Conservation (phyloP, 352 stramenopile genomes). For the Aphanomyces astaci region DNA sequence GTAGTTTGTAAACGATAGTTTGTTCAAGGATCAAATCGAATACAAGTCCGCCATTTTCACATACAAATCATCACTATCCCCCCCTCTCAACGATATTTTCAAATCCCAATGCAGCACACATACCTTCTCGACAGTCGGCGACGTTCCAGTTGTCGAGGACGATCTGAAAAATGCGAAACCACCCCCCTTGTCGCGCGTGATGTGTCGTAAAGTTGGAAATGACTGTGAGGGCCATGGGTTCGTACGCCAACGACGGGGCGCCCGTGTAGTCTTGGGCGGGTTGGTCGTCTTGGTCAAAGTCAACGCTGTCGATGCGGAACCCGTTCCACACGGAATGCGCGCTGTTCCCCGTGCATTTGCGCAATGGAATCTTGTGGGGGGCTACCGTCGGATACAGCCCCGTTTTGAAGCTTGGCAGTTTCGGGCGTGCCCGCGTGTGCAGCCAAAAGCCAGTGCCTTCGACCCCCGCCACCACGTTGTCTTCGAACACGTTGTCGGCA, state of each 20-base stretch:
- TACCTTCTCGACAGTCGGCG: conserved; percentile 32
- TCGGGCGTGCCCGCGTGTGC: conserved; percentile 32
- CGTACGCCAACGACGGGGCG: conserved; percentile 26
- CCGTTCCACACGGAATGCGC: conserved; percentile 28
- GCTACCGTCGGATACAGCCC: conserved; percentile 29
- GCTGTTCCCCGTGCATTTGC: conserved; percentile 28
- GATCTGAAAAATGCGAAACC: conserved; percentile 32
- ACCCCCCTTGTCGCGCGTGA: conserved; percentile 34
- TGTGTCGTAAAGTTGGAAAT: conserved; percentile 32
- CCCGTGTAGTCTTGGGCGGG: conserved; percentile 20
- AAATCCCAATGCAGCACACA: not conserved
- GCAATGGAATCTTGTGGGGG: conserved; percentile 28
- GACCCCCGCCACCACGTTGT: conserved; percentile 37
- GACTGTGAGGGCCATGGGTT: conserved; percentile 28
- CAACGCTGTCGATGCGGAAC: conserved; percentile 32
- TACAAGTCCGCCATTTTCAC: no score
- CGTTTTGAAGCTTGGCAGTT: conserved; percentile 28
- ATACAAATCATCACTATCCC: no score
- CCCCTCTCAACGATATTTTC: no score
- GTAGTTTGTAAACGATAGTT: no score
- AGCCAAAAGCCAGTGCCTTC: conserved; percentile 45
- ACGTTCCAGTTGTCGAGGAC: conserved; percentile 32
- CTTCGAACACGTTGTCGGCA: conserved; percentile 38
- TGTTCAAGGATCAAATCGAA: no score
- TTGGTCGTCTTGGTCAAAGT: conserved; percentile 27